A percentile compares a stretch with the other conserved stretches of the same genome.
These are phyloP conservation scores for Fereydounia khargensis DNA, from an alignment of 1,284 basidiomycete species.

Conservation along the genomic window DNA sequence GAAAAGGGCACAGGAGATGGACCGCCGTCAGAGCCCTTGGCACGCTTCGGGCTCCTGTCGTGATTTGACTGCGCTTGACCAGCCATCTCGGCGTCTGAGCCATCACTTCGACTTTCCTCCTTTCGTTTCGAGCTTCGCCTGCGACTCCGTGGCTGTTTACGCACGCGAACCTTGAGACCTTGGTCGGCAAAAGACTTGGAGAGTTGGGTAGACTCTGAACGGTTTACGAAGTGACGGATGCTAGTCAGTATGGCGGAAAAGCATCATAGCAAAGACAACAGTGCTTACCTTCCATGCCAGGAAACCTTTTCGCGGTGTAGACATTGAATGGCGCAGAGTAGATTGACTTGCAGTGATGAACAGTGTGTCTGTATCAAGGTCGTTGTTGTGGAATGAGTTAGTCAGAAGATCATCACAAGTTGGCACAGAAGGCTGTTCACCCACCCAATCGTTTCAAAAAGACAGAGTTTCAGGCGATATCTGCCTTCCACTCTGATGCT, in stretches of 20 bases:
- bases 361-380: slow-evolving; percentile 27
- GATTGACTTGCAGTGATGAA: slow-evolving; percentile 52
- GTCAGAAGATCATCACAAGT: too few species aligned
- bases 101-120: slow-evolving; percentile 25
- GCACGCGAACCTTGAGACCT: slow-evolving; percentile 52
- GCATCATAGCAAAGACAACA: neutral
- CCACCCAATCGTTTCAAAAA: slow-evolving; percentile 86
- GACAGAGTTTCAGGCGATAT: slow-evolving; percentile 75
- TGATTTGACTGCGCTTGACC: slow-evolving; percentile 1
- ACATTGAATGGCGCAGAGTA: slow-evolving; percentile 50
- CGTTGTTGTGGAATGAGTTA: too few species aligned
- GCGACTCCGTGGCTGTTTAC: slow-evolving; percentile 43
- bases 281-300: slow-evolving; percentile 42
- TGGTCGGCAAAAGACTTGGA: slow-evolving; percentile 51
- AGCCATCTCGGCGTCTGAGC: slow-evolving; percentile 11
- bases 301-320: slow-evolving; percentile 50
- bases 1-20: neutral
- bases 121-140: slow-evolving; percentile 27
- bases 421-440: too few species aligned
- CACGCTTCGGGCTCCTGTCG: slow-evolving; percentile 18
- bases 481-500: slow-evolving; percentile 74
- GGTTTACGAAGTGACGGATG: too few species aligned
- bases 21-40: slow-evolving; percentile 11
- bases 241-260: too few species aligned
- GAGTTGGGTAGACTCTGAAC: slow-evolving; percentile 38